Evolutionary conservation across 2,329 filamentous ascomycete species (phyloP).

Genomic region (Zymoseptoria passerinii): DNA sequence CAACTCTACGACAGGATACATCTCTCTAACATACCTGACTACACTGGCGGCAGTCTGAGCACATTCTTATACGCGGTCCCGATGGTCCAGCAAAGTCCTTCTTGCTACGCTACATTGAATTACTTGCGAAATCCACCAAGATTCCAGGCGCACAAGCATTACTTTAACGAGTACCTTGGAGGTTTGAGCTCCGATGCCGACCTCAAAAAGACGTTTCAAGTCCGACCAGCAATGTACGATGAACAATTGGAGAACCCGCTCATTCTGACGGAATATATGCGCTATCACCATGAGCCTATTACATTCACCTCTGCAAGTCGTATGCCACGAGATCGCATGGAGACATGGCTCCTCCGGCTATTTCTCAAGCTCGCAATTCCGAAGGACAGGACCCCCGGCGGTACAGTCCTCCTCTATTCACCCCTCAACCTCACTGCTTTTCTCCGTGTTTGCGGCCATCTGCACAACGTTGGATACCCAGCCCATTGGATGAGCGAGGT

Average conservation of each 20-base stretch:
- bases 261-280: neutral
- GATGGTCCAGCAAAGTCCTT: constrained; percentile 1
- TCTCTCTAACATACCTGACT: constrained; percentile 10
- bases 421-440: constrained; percentile 14
- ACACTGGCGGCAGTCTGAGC: constrained; percentile 4
- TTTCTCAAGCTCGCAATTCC: constrained; percentile 13
- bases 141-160: constrained; percentile 1
- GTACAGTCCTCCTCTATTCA: constrained; percentile 7
- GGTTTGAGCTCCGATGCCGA: constrained; percentile 2
- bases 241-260: neutral
- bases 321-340: neutral
- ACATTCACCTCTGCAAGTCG: neutral
- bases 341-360: constrained; percentile 6
- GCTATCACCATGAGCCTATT: neutral
- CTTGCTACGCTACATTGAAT: constrained; percentile 4
- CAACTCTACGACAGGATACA: constrained; percentile 8
- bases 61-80: constrained; percentile 6
- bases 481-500: constrained; percentile 10
- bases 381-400: neutral
- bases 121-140: constrained; percentile 6
- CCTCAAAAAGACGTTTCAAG: constrained; percentile 5
- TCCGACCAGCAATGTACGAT: neutral
- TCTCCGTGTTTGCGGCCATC: constrained; percentile 8
- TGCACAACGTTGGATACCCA: constrained; percentile 10
- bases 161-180: constrained; percentile 7